Conservation (phyloP, 2,329 filamentous ascomycete species). For the Diaporthe amygdali region DNA sequence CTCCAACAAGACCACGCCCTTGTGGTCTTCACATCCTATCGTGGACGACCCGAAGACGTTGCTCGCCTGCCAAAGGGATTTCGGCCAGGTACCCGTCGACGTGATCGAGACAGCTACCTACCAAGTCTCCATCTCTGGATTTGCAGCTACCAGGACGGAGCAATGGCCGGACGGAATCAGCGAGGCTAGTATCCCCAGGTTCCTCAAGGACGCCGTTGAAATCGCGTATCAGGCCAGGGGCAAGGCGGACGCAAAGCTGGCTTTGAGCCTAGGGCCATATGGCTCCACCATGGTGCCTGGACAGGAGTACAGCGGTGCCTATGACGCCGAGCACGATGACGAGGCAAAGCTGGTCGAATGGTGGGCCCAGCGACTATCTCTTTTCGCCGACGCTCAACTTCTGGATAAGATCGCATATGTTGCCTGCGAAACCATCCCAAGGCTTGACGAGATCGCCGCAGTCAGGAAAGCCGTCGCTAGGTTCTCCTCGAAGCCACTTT, state of each 20-base stretch:
- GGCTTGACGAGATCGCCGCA: conserved; percentile 65
- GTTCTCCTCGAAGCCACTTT: conserved; percentile 45
- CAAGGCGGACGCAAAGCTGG: conserved; percentile 43
- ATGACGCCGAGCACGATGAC: conserved; percentile 55
- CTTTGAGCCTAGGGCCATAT: conserved; percentile 69
- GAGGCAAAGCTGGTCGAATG: conserved; percentile 54
- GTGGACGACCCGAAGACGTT: conserved; percentile 57
- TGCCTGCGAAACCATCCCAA: conserved; percentile 70
- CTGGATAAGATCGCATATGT: conserved; percentile 54
- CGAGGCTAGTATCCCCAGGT: conserved; percentile 42
- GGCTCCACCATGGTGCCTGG: conserved; percentile 70
- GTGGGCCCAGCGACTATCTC: conserved; percentile 59
- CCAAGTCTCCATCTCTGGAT: conserved; percentile 64
- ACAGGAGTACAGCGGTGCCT: conserved; percentile 68
- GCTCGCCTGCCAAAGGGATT: conserved; percentile 59
- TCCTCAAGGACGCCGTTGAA: conserved; percentile 48
- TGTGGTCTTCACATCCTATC: conserved; percentile 74
- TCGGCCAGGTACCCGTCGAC: conserved; percentile 62
- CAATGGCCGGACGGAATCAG: conserved; percentile 50
- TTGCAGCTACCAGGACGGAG: conserved; percentile 52
- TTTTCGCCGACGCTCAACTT: conserved; percentile 53
- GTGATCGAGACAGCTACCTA: conserved; percentile 73
- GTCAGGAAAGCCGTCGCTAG: conserved; percentile 51
- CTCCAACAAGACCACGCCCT: conserved; percentile 53
- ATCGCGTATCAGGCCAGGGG: conserved; percentile 45